Percentiles rank a stretch among this genome's conserved stretches.
These are phyloP conservation scores for Panaeolus papilionaceus DNA, from an alignment of 768 basidiomycete genomes.

Conservation along the genomic window DNA sequence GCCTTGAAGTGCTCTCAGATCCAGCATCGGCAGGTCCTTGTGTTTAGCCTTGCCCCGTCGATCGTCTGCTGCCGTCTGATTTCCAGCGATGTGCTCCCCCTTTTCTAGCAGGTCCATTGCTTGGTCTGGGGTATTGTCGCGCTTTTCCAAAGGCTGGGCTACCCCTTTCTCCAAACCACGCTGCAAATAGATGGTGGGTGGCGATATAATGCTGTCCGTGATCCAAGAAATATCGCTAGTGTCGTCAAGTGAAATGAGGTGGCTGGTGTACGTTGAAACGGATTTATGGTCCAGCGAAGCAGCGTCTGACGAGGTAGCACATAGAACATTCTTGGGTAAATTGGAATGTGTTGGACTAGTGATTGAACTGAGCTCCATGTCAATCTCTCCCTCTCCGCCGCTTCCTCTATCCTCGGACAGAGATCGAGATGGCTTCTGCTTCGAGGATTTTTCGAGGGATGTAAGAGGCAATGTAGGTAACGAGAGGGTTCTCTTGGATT, in stretches of 20 bases:
- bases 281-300: neutral
- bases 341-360: too few relatives aligned
- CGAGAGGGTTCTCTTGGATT: neutral
- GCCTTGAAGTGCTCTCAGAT: neutral
- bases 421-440: neutral
- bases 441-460: constrained; percentile 3
- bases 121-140: neutral
- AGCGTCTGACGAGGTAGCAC: neutral
- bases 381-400: constrained; percentile 25
- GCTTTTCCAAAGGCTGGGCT: neutral
- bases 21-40: neutral
- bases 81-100: neutral
- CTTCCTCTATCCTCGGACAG: neutral
- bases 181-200: constrained; percentile 38
- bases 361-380: constrained; percentile 25
- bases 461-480: neutral
- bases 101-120: neutral
- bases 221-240: constrained; percentile 38
- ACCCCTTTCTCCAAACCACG: constrained; percentile 18
- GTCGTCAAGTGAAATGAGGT: neutral
- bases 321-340: neutral
- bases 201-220: constrained; percentile 51
- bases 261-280: neutral
- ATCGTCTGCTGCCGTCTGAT: neutral
- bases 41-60: neutral